phyloP scores from a whole-genome alignment of 140 eudicot genomes.

The Oenanthe javanica region DNA sequence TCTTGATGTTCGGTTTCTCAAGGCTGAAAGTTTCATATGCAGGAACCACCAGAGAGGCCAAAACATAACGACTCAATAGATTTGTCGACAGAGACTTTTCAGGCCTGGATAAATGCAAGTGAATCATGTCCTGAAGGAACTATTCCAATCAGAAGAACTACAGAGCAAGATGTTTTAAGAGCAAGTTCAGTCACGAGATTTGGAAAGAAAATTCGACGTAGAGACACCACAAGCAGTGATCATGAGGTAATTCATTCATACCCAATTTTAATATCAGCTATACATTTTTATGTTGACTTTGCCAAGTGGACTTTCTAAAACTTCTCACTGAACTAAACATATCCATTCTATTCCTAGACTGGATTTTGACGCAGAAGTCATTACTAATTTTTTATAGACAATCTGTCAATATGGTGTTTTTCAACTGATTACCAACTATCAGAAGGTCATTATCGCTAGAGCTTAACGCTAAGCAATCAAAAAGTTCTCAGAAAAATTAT shows the following conservation, averaged over 20 bases:
- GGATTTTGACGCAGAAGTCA: not conserved
- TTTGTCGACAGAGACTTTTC: not conserved
- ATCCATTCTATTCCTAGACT: not conserved
- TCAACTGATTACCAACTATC: not conserved
- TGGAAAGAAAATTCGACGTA: constrained; percentile 16
- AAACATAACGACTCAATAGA: constrained; percentile 3
- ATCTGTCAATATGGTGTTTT: not conserved
- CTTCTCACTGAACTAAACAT: not conserved
- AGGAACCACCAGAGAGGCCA: constrained; percentile 28
- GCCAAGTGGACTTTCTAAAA: not conserved
- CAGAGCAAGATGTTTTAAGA: constrained; percentile 23
- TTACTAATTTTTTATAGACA: not conserved
- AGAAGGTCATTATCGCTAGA: not conserved
- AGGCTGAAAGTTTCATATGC: not conserved
- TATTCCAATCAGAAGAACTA: constrained; percentile 31
- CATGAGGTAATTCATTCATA: constrained; percentile 21
- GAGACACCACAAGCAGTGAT: constrained; percentile 19
- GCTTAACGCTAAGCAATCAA: not conserved
- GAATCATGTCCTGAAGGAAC: constrained; percentile 30
- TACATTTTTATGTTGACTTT: not conserved
- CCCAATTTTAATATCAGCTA: not conserved
- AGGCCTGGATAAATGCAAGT: constrained; percentile 15
- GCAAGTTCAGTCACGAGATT: constrained; percentile 15
- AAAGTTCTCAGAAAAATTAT: not conserved
- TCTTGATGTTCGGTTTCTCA: not conserved